Percentiles rank a stretch among this genome's conserved stretches.
phyloP scores from a whole-genome alignment of 1,284 basidiomycete species.

The Malassezia caprae region DNA sequence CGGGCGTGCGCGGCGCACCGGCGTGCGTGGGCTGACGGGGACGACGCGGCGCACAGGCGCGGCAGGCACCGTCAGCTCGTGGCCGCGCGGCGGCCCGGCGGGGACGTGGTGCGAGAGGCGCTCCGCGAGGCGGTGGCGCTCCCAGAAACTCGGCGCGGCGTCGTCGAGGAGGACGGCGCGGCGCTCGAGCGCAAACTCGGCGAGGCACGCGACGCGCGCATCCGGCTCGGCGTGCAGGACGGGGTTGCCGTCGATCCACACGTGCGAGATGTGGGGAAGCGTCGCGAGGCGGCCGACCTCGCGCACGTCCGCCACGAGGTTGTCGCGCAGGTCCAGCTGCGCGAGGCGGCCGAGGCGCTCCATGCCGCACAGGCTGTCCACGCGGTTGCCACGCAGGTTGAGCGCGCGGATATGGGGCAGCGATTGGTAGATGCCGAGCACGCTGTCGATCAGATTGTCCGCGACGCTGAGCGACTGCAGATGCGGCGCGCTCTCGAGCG shows the following conservation, averaged over 20 bases:
- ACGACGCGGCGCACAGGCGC: slow-evolving; percentile 9
- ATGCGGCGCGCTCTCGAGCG: slow-evolving; percentile 63
- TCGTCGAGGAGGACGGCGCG: slow-evolving; percentile 61
- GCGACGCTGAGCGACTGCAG: slow-evolving; percentile 78
- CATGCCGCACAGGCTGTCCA: slow-evolving; percentile 84
- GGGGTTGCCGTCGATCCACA: slow-evolving; percentile 38
- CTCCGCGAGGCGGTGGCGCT: slow-evolving; percentile 54
- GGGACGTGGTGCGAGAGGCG: slow-evolving; percentile 1
- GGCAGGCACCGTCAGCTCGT: slow-evolving; percentile 1
- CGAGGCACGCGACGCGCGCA: slow-evolving; percentile 67
- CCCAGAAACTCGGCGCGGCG: slow-evolving; percentile 62
- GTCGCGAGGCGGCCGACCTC: slow-evolving; percentile 76
- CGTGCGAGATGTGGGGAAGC: slow-evolving; percentile 57
- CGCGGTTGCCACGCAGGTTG: slow-evolving; percentile 57
- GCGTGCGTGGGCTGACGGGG: neutral
- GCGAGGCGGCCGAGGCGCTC: slow-evolving; percentile 74
- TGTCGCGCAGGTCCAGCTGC: slow-evolving; percentile 74
- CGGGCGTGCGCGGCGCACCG: neutral
- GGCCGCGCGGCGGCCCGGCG: neutral
- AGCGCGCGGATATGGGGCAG: slow-evolving; percentile 28
- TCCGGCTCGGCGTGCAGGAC: slow-evolving; percentile 44
- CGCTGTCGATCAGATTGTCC: slow-evolving; percentile 92
- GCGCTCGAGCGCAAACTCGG: slow-evolving; percentile 70
- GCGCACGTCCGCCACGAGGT: slow-evolving; percentile 67
- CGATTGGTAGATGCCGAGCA: slow-evolving; percentile 58